These are phyloP conservation scores for Xylaria curta DNA, from an alignment of 495 filamentous ascomycete genomes.

Conservation along the genomic window DNA sequence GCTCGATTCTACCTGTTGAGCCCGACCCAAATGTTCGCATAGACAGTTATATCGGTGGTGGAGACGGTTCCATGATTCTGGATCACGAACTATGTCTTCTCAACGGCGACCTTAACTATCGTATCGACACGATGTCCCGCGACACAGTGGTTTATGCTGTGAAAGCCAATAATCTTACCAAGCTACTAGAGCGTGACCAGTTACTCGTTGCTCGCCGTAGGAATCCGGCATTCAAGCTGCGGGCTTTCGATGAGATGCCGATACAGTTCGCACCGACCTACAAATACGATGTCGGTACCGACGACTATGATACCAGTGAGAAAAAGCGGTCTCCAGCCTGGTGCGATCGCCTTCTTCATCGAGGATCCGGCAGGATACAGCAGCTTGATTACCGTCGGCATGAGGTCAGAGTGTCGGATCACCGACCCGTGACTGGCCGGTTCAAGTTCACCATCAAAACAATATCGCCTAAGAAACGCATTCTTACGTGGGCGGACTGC, in stretches of 20 bases:
- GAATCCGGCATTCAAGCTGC: conserved; percentile 86
- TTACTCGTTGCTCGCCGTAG: conserved; percentile 82
- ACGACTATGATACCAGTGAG: conserved; percentile 91
- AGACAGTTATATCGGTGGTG: conserved; percentile 84
- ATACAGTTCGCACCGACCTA: conserved; percentile 96
- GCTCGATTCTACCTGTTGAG: conserved; percentile 71
- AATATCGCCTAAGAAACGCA: conserved; percentile 69
- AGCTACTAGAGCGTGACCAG: conserved; percentile 94
- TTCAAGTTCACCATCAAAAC: conserved; percentile 85
- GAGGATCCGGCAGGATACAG: conserved; percentile 80
- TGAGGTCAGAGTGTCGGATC: conserved; percentile 88
- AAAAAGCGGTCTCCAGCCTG: conserved; percentile 96
- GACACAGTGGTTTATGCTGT: conserved; percentile 87
- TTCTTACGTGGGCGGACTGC: conserved; percentile 70
- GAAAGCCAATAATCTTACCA: conserved; percentile 77
- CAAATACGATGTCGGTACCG: conserved; percentile 96
- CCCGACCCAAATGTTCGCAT: conserved; percentile 62
- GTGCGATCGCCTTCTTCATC: conserved; percentile 92
- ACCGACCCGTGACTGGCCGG: conserved; percentile 85
- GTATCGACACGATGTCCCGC: conserved; percentile 95
- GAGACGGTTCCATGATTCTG: conserved; percentile 93
- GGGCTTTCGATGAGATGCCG: conserved; percentile 82
- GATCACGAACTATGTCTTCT: conserved; percentile 96
- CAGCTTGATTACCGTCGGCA: conserved; percentile 88
- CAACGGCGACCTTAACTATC: conserved; percentile 97